phyloP scores from a whole-genome alignment of 371 early-diverging fungal species.

The Mucor ambiguus region DNA sequence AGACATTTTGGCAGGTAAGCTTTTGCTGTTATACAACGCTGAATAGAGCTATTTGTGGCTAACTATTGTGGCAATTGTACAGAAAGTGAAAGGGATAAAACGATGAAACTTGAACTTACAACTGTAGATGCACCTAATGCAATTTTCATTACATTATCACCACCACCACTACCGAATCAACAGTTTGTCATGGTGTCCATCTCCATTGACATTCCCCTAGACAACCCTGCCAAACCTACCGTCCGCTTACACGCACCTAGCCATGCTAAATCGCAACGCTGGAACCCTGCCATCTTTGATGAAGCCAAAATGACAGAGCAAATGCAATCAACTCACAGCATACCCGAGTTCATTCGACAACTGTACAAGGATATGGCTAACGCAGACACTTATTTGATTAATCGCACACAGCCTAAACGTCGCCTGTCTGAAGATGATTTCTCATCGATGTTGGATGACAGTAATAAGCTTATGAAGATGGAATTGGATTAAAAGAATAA shows the following conservation, averaged over 20 bases:
- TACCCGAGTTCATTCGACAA: conserved; percentile 35
- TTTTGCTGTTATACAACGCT: not conserved
- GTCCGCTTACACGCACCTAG: conserved; percentile 33
- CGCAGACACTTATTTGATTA: conserved; percentile 3
- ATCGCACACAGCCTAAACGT: not conserved
- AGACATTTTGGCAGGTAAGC: conserved; percentile 37
- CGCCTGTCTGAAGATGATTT: not conserved
- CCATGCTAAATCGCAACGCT: conserved; percentile 20
- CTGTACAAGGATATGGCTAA: conserved; percentile 36
- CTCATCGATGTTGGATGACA: not conserved
- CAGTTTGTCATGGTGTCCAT: conserved; percentile 33
- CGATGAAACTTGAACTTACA: conserved; percentile 30
- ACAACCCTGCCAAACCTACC: conserved; percentile 33
- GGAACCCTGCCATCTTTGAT: conserved; percentile 43
- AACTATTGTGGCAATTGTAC: not conserved
- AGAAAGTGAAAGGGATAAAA: conserved; percentile 28
- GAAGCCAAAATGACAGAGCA: conserved; percentile 37
- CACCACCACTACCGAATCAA: conserved; percentile 29
- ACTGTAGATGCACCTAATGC: conserved; percentile 38
- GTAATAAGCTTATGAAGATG: conserved; percentile 20
- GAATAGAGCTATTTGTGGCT: no score
- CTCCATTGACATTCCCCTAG: conserved; percentile 41
- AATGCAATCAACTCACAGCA: conserved; percentile 29
- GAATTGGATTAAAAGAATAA: conserved; percentile 17
- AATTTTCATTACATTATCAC: conserved; percentile 38